Conservation (phyloP, 805 yeast species). For the Yueomyces sinensis region DNA sequence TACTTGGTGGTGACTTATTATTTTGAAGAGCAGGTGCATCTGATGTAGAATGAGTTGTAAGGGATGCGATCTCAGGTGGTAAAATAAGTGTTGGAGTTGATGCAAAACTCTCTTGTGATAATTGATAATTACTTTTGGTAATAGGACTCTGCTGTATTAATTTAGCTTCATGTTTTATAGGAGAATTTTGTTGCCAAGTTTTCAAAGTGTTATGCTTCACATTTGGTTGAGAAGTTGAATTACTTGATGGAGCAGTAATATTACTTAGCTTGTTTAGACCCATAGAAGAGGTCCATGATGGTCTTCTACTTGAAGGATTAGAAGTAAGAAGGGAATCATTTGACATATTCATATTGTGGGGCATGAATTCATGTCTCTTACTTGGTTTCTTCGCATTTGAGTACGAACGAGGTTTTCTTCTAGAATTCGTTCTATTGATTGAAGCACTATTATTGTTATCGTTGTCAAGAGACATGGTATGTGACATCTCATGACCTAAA, state of each 20-base stretch:
- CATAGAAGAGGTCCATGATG: slow-evolving; percentile 2
- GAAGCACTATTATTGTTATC: neutral
- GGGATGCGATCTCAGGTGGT: slow-evolving; percentile 16
- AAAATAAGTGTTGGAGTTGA: slow-evolving; percentile 13
- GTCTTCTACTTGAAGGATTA: slow-evolving; percentile 3
- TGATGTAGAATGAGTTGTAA: slow-evolving; percentile 12
- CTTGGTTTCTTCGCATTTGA: neutral
- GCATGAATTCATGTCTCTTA: neutral
- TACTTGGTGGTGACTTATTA: slow-evolving; percentile 51
- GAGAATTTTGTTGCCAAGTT: neutral
- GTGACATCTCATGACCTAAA: neutral
- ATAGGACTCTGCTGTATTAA: neutral
- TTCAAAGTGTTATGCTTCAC: neutral
- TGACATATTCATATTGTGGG: neutral
- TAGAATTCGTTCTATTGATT: neutral
- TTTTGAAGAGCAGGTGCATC: slow-evolving; percentile 5
- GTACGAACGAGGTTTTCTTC: neutral
- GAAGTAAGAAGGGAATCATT: slow-evolving; percentile 1
- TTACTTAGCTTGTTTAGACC: neutral
- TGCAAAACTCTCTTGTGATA: neutral
- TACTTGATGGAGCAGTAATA: neutral
- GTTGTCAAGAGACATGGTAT: neutral
- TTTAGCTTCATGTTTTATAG: neutral
- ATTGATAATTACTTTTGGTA: neutral
- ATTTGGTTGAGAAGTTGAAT: neutral